Evolutionary conservation across 2,329 filamentous ascomycete species (phyloP).

Genomic region (Aspergillus spinulosporus): DNA sequence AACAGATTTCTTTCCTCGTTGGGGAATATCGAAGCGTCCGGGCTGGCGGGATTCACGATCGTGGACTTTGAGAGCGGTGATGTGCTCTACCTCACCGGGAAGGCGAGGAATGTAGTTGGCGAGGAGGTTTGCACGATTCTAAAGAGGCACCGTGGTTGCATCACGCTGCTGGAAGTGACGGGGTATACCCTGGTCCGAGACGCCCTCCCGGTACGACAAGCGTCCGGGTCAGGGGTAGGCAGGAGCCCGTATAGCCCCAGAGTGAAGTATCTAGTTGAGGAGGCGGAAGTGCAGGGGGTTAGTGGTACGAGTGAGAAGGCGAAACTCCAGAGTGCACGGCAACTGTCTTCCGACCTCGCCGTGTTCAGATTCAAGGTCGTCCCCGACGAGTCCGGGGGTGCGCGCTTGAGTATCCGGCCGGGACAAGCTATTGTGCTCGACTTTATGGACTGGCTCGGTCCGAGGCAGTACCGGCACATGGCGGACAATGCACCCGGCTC

Average conservation of each 20-base stretch:
- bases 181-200: background rate
- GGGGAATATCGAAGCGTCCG: slow-evolving; percentile 23
- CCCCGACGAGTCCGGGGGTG: too few relatives aligned
- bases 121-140: background rate
- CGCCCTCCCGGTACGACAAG: background rate
- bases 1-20: slow-evolving; percentile 12
- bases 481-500: slow-evolving; percentile 1
- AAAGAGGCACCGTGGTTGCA: background rate
- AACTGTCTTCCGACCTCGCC: background rate
- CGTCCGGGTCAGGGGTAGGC: background rate
- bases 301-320: background rate
- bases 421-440: slow-evolving; percentile 9
- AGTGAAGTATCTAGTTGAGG: background rate
- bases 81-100: slow-evolving; percentile 27
- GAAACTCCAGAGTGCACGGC: background rate
- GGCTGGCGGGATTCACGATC: slow-evolving; percentile 24
- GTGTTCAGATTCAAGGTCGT: background rate
- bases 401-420: background rate
- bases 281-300: background rate
- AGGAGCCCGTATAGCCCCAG: slow-evolving; percentile 6
- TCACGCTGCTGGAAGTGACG: background rate
- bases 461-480: slow-evolving; percentile 5
- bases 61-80: slow-evolving; percentile 26
- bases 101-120: slow-evolving; percentile 18
- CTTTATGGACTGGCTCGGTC: slow-evolving; percentile 10